Evolutionary conservation across 1,284 basidiomycete species (phyloP).

Genomic region (Quambalaria eucalypti): DNA sequence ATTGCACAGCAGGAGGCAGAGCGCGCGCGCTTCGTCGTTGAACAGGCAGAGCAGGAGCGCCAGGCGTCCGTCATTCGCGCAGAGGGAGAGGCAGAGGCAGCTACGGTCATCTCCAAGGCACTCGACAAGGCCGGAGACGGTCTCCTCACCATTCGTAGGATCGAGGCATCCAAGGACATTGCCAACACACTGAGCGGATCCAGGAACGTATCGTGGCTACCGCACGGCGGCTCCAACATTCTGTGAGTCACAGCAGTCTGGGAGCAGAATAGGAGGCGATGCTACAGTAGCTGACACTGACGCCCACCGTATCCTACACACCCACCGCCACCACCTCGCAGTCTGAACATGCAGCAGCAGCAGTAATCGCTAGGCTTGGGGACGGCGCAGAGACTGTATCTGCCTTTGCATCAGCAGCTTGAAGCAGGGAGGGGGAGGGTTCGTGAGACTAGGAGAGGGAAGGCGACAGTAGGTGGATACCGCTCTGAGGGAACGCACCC

Average conservation of each 20-base stretch:
- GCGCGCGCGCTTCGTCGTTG: slow-evolving; percentile 96
- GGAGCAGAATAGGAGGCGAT: not conserved
- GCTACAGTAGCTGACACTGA: not conserved
- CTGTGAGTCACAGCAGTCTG: slow-evolving; percentile 22
- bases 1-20: slow-evolving; percentile 89
- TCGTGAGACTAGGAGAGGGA: no score
- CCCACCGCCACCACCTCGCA: not conserved
- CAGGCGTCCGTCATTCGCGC: slow-evolving; percentile 96
- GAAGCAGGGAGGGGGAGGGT: no score
- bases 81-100: slow-evolving; percentile 93
- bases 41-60: slow-evolving; percentile 91
- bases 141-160: slow-evolving; percentile 87
- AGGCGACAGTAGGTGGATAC: no score
- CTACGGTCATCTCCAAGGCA: slow-evolving; percentile 74
- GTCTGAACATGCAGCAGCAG: not conserved
- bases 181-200: slow-evolving; percentile 51
- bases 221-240: slow-evolving; percentile 45
- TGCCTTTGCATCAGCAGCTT: no score
- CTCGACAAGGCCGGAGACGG: slow-evolving; percentile 89
- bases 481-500: no score
- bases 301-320: not conserved
- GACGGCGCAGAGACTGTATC: no score
- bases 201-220: slow-evolving; percentile 50
- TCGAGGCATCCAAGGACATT: slow-evolving; percentile 96
- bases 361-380: no score